Conservation (phyloP, 371 early-diverging fungal species). For the Apophysomyces trapeziformis region DNA sequence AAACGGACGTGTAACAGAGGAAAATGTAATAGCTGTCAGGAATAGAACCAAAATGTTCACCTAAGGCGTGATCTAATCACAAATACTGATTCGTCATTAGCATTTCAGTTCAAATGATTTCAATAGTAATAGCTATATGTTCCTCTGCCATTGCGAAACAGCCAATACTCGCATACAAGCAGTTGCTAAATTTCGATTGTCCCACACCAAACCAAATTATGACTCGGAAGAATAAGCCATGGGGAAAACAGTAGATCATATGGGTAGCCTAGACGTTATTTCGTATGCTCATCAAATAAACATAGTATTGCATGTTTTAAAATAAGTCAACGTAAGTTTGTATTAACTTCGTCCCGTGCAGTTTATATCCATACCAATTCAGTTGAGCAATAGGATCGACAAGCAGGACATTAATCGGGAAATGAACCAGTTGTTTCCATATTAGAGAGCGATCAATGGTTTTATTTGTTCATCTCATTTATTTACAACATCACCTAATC, state of each 20-base stretch:
- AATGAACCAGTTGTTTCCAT: too few species aligned
- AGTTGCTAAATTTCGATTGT: constrained; percentile 28
- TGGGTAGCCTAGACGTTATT: too few species aligned
- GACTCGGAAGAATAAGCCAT: constrained; percentile 29
- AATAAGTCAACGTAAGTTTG: too few species aligned
- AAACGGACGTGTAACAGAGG: constrained; percentile 56
- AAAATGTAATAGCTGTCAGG: constrained; percentile 45
- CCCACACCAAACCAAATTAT: constrained; percentile 36
- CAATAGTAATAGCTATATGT: neutral
- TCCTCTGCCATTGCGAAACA: constrained; percentile 34
- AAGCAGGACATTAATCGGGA: too few species aligned
- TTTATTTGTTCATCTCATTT: too few species aligned
- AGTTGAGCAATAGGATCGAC: too few species aligned
- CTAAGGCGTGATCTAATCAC: constrained; percentile 55
- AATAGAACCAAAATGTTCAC: constrained; percentile 59
- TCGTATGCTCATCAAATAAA: neutral
- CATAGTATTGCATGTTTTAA: neutral
- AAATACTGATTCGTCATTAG: constrained; percentile 45
- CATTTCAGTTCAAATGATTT: neutral
- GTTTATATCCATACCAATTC: too few species aligned
- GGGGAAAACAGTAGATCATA: constrained; percentile 10
- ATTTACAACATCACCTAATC: too few species aligned
- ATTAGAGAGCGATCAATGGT: too few species aligned
- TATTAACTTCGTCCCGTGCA: too few species aligned
- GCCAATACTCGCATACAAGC: constrained; percentile 36